These are phyloP conservation scores for Ceratobasidium papillatum DNA, from an alignment of 1,284 basidiomycete genomes.

Conservation along the genomic window DNA sequence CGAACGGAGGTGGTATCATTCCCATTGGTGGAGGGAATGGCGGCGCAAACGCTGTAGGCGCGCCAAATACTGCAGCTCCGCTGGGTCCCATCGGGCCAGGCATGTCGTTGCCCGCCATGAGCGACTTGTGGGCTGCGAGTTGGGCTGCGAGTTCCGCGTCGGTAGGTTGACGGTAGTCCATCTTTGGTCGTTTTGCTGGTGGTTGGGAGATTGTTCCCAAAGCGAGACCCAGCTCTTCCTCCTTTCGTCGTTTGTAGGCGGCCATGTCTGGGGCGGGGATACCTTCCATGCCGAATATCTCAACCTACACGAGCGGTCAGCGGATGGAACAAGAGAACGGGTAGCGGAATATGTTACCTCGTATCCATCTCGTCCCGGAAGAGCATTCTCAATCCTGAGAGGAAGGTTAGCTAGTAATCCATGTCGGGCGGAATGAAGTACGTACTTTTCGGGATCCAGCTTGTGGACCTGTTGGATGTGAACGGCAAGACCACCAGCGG, in stretches of 20 bases:
- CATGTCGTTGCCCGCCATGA: slow-evolving; percentile 42
- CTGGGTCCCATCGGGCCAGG: slow-evolving; percentile 6
- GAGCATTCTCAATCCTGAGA: slow-evolving; percentile 90
- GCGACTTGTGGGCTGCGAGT: slow-evolving; percentile 45
- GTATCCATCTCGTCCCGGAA: slow-evolving; percentile 96
- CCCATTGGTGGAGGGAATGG: slow-evolving; percentile 29
- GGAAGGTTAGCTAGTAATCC: slow-evolving; percentile 22
- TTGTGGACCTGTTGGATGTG: slow-evolving; percentile 99
- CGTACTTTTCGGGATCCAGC: slow-evolving; percentile 93
- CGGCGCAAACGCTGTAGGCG: slow-evolving; percentile 41
- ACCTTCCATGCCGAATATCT: slow-evolving; percentile 99
- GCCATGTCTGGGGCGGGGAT: slow-evolving; percentile 93
- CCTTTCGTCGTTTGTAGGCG: slow-evolving; percentile 94
- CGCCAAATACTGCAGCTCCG: slow-evolving; percentile 29
- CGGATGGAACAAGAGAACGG: background rate
- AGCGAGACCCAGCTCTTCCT: slow-evolving; percentile 87
- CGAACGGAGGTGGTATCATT: slow-evolving; percentile 41
- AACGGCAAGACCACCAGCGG: slow-evolving; percentile 97
- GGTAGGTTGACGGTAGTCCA: slow-evolving; percentile 68
- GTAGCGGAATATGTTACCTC: slow-evolving; percentile 57
- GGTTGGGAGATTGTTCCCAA: slow-evolving; percentile 82
- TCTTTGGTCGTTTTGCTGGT: slow-evolving; percentile 80
- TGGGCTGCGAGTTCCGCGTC: slow-evolving; percentile 44
- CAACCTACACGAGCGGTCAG: slow-evolving; percentile 60
- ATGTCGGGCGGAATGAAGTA: slow-evolving; percentile 41